Evolutionary conservation across 805 yeast genomes (phyloP), one percentile per base, ranked within the genome.

Genomic region (Candida dendrica): DNA sequence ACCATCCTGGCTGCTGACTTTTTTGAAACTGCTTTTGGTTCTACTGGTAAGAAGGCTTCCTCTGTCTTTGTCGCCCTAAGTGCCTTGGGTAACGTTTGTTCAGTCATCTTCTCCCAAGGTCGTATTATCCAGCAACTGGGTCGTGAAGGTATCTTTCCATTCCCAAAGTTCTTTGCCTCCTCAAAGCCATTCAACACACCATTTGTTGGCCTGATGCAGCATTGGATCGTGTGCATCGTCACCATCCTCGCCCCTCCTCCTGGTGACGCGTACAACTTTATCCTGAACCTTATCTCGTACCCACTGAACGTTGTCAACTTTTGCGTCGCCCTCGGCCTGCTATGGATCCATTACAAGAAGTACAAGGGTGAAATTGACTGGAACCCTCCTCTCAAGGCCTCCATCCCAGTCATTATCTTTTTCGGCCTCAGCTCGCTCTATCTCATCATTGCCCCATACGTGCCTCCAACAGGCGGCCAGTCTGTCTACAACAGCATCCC

Each of bases 181-280:
- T 77, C 79, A 35, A 78, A 63, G 55, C 95, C 95, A 4, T 82
- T 84, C 61, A 74, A 74, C 50, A 70, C 93, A 3, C 95, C 95
- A 36, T 62, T 77, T 47, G 75, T 79, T 35, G 95, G 91, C 40
- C 66, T 86, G 41, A 69, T 80, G 51, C 83, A 83, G 60, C 95
- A 86, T 58, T 85, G 86, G 77, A 60, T 81, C 37, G 81, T 85
- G 15, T 84, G 90, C 65, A 63, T 82, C 34, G 69, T 86, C 40
- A 79, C 88, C 38, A 77, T 87, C 46, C 56, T 84, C 37, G 93
- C 91, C 4, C 86, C 87, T 34, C 91, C 93, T 16, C 85, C 90
- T 20, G 95, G 93, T 43, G 95, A 85, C 57, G 95, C 95, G 38
- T 86, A 84, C 66, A 82, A 84, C 61, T 83, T 87, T 59, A 77